Percentiles rank a stretch among this genome's conserved stretches.
These are phyloP conservation scores for Trichosporon ovoides DNA, from an alignment of 1,284 basidiomycete species.

Conservation along the genomic window DNA sequence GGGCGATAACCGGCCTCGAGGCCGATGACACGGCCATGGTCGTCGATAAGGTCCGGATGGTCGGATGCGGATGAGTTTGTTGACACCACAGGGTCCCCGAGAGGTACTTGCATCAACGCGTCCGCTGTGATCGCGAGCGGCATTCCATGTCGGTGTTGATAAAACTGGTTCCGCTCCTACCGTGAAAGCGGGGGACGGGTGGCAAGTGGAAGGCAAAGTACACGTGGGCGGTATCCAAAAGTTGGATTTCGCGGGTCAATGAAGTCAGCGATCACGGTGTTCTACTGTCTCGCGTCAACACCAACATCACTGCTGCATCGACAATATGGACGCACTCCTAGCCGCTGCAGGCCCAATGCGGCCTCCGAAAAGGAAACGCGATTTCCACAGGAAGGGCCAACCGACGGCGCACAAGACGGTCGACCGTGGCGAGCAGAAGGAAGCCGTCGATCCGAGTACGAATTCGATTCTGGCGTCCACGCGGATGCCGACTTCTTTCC, in stretches of 20 bases:
- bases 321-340: conserved; percentile 63
- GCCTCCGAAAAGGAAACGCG: conserved; percentile 36
- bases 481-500: conserved; percentile 39
- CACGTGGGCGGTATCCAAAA: conserved; percentile 14
- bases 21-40: conserved; percentile 19
- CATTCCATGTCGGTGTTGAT: conserved; percentile 8
- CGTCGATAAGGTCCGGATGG: background rate
- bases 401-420: conserved; percentile 39
- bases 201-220: background rate
- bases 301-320: background rate
- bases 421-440: conserved; percentile 34
- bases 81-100: background rate
- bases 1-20: conserved; percentile 15
- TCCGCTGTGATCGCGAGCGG: background rate
- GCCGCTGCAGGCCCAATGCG: conserved; percentile 62
- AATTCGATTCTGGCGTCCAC: conserved; percentile 55
- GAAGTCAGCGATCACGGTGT: background rate
- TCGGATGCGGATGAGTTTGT: conserved; percentile 2
- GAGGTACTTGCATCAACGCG: background rate
- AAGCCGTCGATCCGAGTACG: conserved; percentile 55
- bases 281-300: background rate
- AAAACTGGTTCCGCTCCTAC: conserved; percentile 10
- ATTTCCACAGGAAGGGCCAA: conserved; percentile 7
- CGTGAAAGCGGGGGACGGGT: background rate
- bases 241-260: conserved; percentile 8